Conservation (phyloP, 1,139 yeast species). For the Suhomyces chickasaworum region DNA sequence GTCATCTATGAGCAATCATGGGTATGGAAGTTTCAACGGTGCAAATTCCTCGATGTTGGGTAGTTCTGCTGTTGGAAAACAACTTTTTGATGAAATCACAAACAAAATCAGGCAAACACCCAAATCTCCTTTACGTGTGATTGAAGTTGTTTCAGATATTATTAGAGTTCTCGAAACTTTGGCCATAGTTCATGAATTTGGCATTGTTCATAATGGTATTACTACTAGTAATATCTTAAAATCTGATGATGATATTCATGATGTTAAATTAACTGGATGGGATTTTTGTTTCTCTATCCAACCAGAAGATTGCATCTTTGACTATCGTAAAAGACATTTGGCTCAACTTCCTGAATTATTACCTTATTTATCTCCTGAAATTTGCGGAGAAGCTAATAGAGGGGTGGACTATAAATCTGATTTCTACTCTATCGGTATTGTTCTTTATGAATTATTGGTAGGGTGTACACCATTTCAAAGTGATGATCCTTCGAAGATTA, state of each 20-base stretch:
- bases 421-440: conserved; percentile 53
- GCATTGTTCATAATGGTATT: conserved; percentile 54
- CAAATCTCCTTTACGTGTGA: conserved; percentile 25
- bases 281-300: conserved; percentile 50
- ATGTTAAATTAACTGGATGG: conserved; percentile 51
- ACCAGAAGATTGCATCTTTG: conserved; percentile 44
- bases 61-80: conserved; percentile 9
- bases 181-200: conserved; percentile 41
- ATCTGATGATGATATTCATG: conserved; percentile 30
- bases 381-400: conserved; percentile 43
- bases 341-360: conserved; percentile 38
- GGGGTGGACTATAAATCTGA: conserved; percentile 54
- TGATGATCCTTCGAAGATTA: conserved; percentile 42
- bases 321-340: conserved; percentile 33
- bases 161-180: conserved; percentile 39
- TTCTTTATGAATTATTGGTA: conserved; percentile 50
- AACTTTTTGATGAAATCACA: conserved; percentile 11
- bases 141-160: conserved; percentile 37
- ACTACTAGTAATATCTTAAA: conserved; percentile 41
- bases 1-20: conserved; percentile 5
- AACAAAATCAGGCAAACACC: conserved; percentile 15
- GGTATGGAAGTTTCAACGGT: conserved; percentile 6
- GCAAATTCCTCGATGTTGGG: conserved; percentile 4
- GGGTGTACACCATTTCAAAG: conserved; percentile 51
- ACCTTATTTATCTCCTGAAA: conserved; percentile 57